phyloP scores from a whole-genome alignment of 306 rosid species.

The Hippophae rhamnoides region DNA sequence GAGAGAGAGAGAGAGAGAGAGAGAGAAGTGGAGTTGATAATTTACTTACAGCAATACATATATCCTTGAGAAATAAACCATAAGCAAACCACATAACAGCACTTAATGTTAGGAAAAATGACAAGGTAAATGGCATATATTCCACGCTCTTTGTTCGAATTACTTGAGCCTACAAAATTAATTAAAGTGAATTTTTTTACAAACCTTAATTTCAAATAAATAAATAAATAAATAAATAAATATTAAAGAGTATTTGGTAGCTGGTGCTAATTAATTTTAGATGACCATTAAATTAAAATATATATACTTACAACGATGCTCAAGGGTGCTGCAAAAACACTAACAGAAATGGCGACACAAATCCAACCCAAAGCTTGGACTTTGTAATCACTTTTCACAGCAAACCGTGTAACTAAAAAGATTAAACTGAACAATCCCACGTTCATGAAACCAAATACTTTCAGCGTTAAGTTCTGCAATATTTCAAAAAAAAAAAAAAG shows the following conservation, averaged over 20 bases:
- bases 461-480: conserved; percentile 44
- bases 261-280: too few relatives aligned
- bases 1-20: too few relatives aligned
- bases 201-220: not conserved
- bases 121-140: conserved; percentile 65
- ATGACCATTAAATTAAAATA: not conserved
- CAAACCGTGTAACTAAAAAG: conserved; percentile 32
- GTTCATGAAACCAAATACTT: conserved; percentile 47
- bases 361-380: conserved; percentile 70
- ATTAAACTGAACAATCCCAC: conserved; percentile 43
- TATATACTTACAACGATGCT: conserved; percentile 57
- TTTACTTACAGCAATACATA: conserved; percentile 62
- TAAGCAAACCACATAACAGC: conserved; percentile 78
- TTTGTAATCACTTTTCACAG: conserved; percentile 22
- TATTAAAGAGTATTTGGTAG: not conserved
- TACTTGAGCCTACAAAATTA: conserved; percentile 47
- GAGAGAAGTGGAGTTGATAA: too few relatives aligned
- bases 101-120: conserved; percentile 74
- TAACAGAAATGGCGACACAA: conserved; percentile 48
- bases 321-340: conserved; percentile 79
- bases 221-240: not conserved
- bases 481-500: too few relatives aligned
- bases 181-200: not conserved
- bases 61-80: conserved; percentile 61
- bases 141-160: conserved; percentile 71